phyloP scores from a whole-genome alignment of 2,329 filamentous ascomycete species.

The Nannizziopsis barbatae region DNA sequence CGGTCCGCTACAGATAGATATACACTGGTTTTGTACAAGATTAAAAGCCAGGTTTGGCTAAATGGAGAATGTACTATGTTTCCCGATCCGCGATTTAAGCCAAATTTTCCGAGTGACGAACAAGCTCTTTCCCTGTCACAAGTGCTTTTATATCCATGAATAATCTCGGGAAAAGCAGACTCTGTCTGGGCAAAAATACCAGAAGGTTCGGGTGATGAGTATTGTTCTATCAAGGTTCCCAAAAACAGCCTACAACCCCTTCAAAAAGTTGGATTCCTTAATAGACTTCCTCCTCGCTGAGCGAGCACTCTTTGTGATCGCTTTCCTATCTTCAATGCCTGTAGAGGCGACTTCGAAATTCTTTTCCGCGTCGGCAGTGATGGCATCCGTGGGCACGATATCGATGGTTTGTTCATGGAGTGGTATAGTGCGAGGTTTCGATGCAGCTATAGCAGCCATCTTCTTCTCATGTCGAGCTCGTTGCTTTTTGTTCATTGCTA shows the following conservation, averaged over 20 bases:
- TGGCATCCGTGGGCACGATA: constrained; percentile 30
- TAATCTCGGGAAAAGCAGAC: too few relatives aligned
- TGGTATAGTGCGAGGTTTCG: constrained; percentile 33
- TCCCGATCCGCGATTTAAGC: too few relatives aligned
- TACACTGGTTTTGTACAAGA: too few relatives aligned
- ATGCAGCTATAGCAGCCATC: constrained; percentile 32
- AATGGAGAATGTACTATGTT: too few relatives aligned
- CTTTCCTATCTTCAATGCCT: constrained; percentile 28
- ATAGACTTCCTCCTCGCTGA: constrained; percentile 37
- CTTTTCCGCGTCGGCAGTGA: constrained; percentile 17
- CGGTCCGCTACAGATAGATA: too few relatives aligned
- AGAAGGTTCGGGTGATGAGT: too few relatives aligned
- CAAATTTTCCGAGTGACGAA: too few relatives aligned
- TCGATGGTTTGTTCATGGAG: constrained; percentile 37
- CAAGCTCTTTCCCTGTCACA: too few relatives aligned
- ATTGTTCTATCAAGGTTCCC: too few relatives aligned
- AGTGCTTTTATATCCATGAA: too few relatives aligned
- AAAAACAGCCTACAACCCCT: constrained; percentile 31
- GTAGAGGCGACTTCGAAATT: constrained; percentile 26
- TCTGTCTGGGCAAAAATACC: too few relatives aligned
- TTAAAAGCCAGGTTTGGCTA: too few relatives aligned
- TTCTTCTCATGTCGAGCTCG: constrained; percentile 39
- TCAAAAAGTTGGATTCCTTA: constrained; percentile 39
- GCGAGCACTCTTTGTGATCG: constrained; percentile 37
- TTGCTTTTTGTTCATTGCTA: constrained; percentile 39